These are phyloP conservation scores for Colletotrichum tamarilloi DNA, from an alignment of 2,329 filamentous ascomycete genomes.

Conservation along the genomic window DNA sequence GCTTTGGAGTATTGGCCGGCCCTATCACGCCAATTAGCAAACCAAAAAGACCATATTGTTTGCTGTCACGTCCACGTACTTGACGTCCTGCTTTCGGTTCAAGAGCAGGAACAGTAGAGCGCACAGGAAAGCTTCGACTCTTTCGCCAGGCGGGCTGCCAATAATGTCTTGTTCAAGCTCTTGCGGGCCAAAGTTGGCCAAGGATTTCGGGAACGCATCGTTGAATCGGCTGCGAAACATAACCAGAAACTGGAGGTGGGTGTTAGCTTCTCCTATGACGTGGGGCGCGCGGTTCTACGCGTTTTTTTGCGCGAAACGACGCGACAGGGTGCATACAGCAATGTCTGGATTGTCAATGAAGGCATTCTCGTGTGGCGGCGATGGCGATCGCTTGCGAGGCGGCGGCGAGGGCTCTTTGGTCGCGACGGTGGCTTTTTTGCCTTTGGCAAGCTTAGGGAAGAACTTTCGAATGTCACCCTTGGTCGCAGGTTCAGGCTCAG, in stretches of 20 bases:
- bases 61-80: slow-evolving; percentile 69
- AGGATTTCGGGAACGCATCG: slow-evolving; percentile 87
- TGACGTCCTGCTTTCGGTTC: slow-evolving; percentile 98
- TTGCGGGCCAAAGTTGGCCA: slow-evolving; percentile 92
- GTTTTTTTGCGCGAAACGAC: slow-evolving; percentile 53
- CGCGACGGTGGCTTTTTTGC: slow-evolving; percentile 50
- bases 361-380: slow-evolving; percentile 89
- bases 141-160: slow-evolving; percentile 81
- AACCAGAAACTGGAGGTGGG: slow-evolving; percentile 82
- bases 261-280: slow-evolving; percentile 48
- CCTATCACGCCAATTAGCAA: slow-evolving; percentile 58
- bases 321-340: slow-evolving; percentile 76
- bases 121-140: slow-evolving; percentile 89
- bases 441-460: slow-evolving; percentile 69
- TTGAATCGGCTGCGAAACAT: slow-evolving; percentile 97
- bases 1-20: slow-evolving; percentile 93
- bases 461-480: slow-evolving; percentile 72
- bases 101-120: slow-evolving; percentile 87
- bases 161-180: slow-evolving; percentile 91
- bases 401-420: slow-evolving; percentile 72
- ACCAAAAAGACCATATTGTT: neutral
- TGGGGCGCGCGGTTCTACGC: slow-evolving; percentile 64
- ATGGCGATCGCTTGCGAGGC: slow-evolving; percentile 82
- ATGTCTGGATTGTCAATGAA: slow-evolving; percentile 92
- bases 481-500: slow-evolving; percentile 58